Conservation (phyloP, 2,329 filamentous ascomycete genomes). For the Aureobasidium sp. region DNA sequence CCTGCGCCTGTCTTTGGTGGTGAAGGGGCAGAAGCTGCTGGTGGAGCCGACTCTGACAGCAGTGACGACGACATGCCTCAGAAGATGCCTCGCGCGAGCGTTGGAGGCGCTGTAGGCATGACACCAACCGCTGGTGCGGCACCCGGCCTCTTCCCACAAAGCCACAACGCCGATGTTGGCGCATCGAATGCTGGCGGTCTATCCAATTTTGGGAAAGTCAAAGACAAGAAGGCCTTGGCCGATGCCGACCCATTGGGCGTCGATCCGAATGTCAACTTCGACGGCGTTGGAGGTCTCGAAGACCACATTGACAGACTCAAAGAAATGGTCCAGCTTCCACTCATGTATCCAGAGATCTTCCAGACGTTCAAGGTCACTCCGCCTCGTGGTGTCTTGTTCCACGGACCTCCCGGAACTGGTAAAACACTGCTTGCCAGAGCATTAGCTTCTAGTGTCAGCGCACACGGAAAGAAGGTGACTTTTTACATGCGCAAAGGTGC, state of each 20-base stretch:
- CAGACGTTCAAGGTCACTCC: slow-evolving; percentile 85
- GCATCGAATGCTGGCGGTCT: slow-evolving; percentile 50
- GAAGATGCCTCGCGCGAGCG: slow-evolving; percentile 42
- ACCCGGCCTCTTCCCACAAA: slow-evolving; percentile 49
- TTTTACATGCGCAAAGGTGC: slow-evolving; percentile 99
- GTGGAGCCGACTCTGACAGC: slow-evolving; percentile 84
- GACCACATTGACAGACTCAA: slow-evolving; percentile 95
- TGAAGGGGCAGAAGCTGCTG: slow-evolving; percentile 64
- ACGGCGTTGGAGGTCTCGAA: slow-evolving; percentile 84
- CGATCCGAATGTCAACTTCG: slow-evolving; percentile 86
- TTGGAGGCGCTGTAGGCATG: slow-evolving; percentile 57
- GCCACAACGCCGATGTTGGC: slow-evolving; percentile 49
- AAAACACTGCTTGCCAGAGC: slow-evolving; percentile 95
- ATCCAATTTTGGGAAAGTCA: slow-evolving; percentile 82
- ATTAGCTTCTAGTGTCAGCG: slow-evolving; percentile 80
- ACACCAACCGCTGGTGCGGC: slow-evolving; percentile 47
- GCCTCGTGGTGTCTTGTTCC: slow-evolving; percentile 89
- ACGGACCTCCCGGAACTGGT: slow-evolving; percentile 93
- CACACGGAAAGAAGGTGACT: slow-evolving; percentile 86
- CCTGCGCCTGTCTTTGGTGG: slow-evolving; percentile 63
- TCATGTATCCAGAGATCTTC: slow-evolving; percentile 93
- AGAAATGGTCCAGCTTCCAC: slow-evolving; percentile 92
- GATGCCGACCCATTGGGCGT: slow-evolving; percentile 93
- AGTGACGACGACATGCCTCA: slow-evolving; percentile 84
- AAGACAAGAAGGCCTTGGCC: slow-evolving; percentile 82